phyloP scores from a whole-genome alignment of 2,329 filamentous ascomycete genomes.

The Fusarium verrucosum region DNA sequence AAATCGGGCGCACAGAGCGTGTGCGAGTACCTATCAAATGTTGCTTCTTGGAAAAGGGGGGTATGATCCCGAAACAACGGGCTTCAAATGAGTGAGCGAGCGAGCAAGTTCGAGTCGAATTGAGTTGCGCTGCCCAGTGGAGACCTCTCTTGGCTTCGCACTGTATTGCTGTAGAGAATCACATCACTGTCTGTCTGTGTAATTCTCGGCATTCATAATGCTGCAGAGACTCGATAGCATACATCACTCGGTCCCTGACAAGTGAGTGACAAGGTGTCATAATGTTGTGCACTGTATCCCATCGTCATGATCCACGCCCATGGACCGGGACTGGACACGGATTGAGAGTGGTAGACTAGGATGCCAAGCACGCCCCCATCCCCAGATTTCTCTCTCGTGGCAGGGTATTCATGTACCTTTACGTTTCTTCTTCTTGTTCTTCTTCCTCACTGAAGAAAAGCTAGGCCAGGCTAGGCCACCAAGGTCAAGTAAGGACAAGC shows the following conservation, averaged over 20 bases:
- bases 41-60: not conserved
- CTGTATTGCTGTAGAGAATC: slow-evolving; percentile 9
- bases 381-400: slow-evolving; percentile 7
- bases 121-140: slow-evolving; percentile 14
- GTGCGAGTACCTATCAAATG: not conserved
- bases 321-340: not conserved
- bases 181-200: not conserved
- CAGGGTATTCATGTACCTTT: too few relatives aligned
- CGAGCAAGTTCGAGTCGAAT: too few relatives aligned
- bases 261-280: slow-evolving; percentile 7
- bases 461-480: not conserved
- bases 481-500: not conserved
- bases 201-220: slow-evolving; percentile 7
- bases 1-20: not conserved
- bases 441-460: not conserved
- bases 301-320: slow-evolving; percentile 21
- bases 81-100: slow-evolving; percentile 6
- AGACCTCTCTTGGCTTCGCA: slow-evolving; percentile 9
- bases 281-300: slow-evolving; percentile 22
- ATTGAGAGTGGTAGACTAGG: not conserved
- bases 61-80: not conserved
- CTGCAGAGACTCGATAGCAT: not conserved
- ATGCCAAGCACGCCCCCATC: slow-evolving; percentile 25
- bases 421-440: too few relatives aligned
- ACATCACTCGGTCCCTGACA: slow-evolving; percentile 1